Conservation (phyloP, 2,329 filamentous ascomycete species). For the Calonectria fujianensis region DNA sequence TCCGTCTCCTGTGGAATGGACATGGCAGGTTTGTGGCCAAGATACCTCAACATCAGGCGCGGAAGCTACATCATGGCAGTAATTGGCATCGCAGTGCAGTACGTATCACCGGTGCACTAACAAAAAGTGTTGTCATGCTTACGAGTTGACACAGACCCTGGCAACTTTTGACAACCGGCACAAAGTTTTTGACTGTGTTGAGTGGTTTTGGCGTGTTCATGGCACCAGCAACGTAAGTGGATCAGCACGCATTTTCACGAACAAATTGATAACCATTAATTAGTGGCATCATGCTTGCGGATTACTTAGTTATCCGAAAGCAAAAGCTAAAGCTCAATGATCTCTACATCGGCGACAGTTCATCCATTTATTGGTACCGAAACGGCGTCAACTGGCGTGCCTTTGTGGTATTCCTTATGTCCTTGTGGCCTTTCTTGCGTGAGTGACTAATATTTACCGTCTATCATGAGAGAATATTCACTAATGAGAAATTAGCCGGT, state of each 20-base stretch:
- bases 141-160: constrained; percentile 46
- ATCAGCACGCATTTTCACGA: background rate
- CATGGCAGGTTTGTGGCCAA: constrained; percentile 70
- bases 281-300: constrained; percentile 56
- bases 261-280: background rate
- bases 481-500: constrained; percentile 32
- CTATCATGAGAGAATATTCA: background rate
- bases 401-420: constrained; percentile 57
- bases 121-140: background rate
- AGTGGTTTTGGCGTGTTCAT: constrained; percentile 53
- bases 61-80: constrained; percentile 70
- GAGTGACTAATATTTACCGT: background rate
- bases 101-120: background rate
- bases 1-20: constrained; percentile 73
- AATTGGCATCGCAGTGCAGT: constrained; percentile 60
- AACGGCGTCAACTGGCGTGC: constrained; percentile 62
- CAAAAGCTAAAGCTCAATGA: constrained; percentile 62
- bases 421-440: constrained; percentile 55
- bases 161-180: constrained; percentile 55
- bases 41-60: constrained; percentile 73
- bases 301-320: constrained; percentile 57
- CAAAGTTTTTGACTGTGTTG: constrained; percentile 54
- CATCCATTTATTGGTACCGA: constrained; percentile 62
- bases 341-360: constrained; percentile 57
- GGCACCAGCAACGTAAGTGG: constrained; percentile 44